phyloP scores from a whole-genome alignment of 163 green algal genomes.

The Coccomyxa subellipsoidea region DNA sequence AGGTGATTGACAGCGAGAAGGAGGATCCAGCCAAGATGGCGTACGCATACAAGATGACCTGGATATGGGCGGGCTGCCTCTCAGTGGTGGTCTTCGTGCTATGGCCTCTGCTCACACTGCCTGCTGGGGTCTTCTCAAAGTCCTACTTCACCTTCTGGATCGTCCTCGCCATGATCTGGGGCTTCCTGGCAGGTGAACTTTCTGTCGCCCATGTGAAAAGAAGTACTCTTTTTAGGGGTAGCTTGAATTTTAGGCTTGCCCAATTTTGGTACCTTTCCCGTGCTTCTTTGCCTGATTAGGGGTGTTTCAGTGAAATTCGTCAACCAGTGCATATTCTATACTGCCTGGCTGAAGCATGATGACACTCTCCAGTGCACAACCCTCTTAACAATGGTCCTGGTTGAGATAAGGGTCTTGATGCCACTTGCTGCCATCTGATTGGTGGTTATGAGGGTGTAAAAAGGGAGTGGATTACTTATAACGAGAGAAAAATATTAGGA shows the following conservation, averaged over 20 bases:
- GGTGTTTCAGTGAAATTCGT: too few species aligned
- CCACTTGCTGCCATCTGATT: not conserved
- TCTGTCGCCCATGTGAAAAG: not conserved
- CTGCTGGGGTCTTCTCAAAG: slow-evolving; percentile 43
- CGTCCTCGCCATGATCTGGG: slow-evolving; percentile 62
- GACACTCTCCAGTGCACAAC: not conserved
- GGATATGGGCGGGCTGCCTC: slow-evolving; percentile 56
- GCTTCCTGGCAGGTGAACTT: not conserved
- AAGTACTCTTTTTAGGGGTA: not conserved
- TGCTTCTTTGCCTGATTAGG: too few species aligned
- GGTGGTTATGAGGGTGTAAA: not conserved
- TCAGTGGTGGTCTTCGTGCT: slow-evolving; percentile 76
- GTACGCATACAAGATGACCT: slow-evolving; percentile 45
- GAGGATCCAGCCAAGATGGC: slow-evolving; percentile 31
- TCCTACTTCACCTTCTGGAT: slow-evolving; percentile 86
- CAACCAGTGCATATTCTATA: too few species aligned
- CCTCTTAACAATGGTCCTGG: not conserved
- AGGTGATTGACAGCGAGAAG: slow-evolving; percentile 54
- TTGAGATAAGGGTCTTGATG: too few species aligned
- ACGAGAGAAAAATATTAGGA: too few species aligned
- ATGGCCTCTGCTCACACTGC: slow-evolving; percentile 84
- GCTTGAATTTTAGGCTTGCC: too few species aligned
- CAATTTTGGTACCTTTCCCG: not conserved
- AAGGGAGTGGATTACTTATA: not conserved
- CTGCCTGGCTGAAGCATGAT: too few species aligned